These are phyloP conservation scores for Rasamsonia emersonii DNA, from an alignment of 2,329 filamentous ascomycete species.

Conservation along the genomic window DNA sequence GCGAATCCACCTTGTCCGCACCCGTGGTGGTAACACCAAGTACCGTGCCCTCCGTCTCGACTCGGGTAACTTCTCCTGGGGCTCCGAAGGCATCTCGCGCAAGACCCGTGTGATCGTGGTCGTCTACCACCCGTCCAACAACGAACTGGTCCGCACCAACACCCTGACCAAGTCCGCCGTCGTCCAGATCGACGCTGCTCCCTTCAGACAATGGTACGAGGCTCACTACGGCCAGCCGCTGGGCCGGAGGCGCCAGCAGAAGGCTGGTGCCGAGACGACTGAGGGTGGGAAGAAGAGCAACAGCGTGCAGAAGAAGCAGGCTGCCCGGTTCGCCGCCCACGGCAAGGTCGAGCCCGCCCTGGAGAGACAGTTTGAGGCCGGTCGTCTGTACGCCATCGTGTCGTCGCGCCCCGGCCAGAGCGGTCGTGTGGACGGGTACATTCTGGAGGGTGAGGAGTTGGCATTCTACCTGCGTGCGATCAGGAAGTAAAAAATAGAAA, in stretches of 20 bases:
- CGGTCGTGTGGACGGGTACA: slow-evolving; percentile 92
- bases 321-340: slow-evolving; percentile 65
- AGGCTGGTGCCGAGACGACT: slow-evolving; percentile 58
- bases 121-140: slow-evolving; percentile 99
- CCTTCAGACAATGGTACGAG: slow-evolving; percentile 99
- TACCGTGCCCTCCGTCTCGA: slow-evolving; percentile 99
- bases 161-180: slow-evolving; percentile 98
- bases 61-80: slow-evolving; percentile 98
- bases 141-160: slow-evolving; percentile 99
- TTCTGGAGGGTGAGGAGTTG: slow-evolving; percentile 98
- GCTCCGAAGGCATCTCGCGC: slow-evolving; percentile 93
- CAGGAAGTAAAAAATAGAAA: slow-evolving; percentile 69
- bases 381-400: slow-evolving; percentile 90
- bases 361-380: slow-evolving; percentile 99
- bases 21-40: slow-evolving; percentile 98
- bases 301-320: slow-evolving; percentile 93
- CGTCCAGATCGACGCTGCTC: slow-evolving; percentile 96
- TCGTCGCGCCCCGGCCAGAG: slow-evolving; percentile 93
- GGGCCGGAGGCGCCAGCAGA: slow-evolving; percentile 85
- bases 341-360: slow-evolving; percentile 91
- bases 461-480: slow-evolving; percentile 99
- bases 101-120: slow-evolving; percentile 99
- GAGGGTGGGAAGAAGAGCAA: slow-evolving; percentile 85
- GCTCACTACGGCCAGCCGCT: slow-evolving; percentile 92
- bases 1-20: slow-evolving; percentile 94